Evolutionary conservation across 2,329 filamentous ascomycete genomes (phyloP), one percentile per base, ranked within the genome.

Genomic region (Phyllosticta citriasiana): DNA sequence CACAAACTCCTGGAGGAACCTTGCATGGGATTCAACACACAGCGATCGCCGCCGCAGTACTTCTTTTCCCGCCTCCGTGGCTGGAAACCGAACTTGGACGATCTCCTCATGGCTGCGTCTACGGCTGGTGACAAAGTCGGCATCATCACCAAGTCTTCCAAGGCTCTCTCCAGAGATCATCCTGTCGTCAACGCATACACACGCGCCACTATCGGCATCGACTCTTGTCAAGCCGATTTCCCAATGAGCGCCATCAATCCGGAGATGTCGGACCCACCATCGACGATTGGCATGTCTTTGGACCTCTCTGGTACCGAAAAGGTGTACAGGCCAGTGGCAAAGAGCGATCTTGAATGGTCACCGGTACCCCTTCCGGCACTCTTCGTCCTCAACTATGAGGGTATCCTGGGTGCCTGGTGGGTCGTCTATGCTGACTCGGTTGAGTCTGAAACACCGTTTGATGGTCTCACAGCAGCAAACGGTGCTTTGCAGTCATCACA

Each of bases 351-450:
- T 55, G 82, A 88, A 33, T 83, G 92, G 68, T 95, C 91, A 4
- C 82, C 87, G 0, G 86, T 84, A 1, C 93, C 94, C 12, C 76
- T 97, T 8, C 94, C 94, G 5, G 90, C 87, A 10, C 79, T 96
- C 52, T 87, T 94, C 80, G 82, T 91, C 30, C 78, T 99, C 16
- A 97, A 95, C 63, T 87, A 96, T 66, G 90, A 97, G 69, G 94
- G 94, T 65, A 77, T 96, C 9, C 78, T 99, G 16, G 85, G 84
- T 54, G 82, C 86, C 12, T 99, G 93, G 91, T 97, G 93, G 90
- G 76, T 97, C 53, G 83, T 97, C 22, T 97, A 97, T 75, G 84
- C 88, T 40, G 91, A 95, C 52, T 91, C 93, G 1, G 86, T 99
- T 64, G 84, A 87, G 63, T 79, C 87, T 67, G 86, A 86, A 3